phyloP scores from a whole-genome alignment of 2,329 filamentous ascomycete genomes.

The Calonectria hongkongensis region DNA sequence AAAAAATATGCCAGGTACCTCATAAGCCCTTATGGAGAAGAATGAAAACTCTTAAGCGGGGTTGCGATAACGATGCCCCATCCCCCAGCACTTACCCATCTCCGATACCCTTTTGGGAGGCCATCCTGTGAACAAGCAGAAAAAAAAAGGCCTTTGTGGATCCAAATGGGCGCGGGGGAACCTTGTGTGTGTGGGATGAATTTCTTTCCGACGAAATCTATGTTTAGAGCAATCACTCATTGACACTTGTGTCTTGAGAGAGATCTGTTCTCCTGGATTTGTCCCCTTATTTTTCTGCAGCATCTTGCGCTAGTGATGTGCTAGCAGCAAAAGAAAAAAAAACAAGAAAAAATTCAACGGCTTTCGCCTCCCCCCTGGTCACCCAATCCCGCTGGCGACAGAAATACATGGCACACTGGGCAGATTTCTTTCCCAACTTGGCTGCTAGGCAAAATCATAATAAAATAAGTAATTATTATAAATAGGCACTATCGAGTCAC shows the following conservation, averaged over 20 bases:
- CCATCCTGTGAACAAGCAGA: slow-evolving; percentile 14
- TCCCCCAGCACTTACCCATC: slow-evolving; percentile 39
- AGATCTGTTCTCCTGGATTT: slow-evolving; percentile 4
- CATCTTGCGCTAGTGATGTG: slow-evolving; percentile 27
- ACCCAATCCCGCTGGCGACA: not conserved
- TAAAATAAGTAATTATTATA: no score
- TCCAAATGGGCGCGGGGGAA: slow-evolving; percentile 29
- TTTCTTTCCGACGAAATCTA: slow-evolving; percentile 19
- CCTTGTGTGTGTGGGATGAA: slow-evolving; percentile 28
- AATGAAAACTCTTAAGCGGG: slow-evolving; percentile 54
- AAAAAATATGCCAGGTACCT: not conserved
- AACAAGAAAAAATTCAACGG: slow-evolving; percentile 24
- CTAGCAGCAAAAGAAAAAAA: slow-evolving; percentile 6
- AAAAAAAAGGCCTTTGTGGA: slow-evolving; percentile 26
- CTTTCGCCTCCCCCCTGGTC: slow-evolving; percentile 13
- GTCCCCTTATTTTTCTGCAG: slow-evolving; percentile 24
- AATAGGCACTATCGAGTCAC: no score
- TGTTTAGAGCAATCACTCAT: slow-evolving; percentile 11
- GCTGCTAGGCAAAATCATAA: no score
- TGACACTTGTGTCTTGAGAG: slow-evolving; percentile 16
- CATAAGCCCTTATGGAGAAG: slow-evolving; percentile 33
- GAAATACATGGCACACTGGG: no score
- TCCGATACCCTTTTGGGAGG: slow-evolving; percentile 17
- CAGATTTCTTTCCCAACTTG: no score
- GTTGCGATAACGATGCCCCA: slow-evolving; percentile 64